Base-by-base conservation (phyloP, 192 early-diverging fungal species). In the Spinellus fusiger region DNA sequence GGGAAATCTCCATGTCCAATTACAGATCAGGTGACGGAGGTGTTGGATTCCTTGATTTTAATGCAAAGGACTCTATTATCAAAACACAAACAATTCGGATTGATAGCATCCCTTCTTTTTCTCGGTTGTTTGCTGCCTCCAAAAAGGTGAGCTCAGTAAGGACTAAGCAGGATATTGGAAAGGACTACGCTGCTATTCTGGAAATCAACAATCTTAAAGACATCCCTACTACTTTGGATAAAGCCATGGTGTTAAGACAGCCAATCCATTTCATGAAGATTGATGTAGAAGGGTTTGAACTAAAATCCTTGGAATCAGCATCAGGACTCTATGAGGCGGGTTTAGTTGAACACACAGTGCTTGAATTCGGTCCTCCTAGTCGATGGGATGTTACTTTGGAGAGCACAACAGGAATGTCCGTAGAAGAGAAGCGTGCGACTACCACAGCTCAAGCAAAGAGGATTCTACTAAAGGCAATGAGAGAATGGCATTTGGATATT, bases 211-310 rank as follows among this genome's bases (percentile, higher is more conserved):
- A 44, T 10, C 2, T n/a, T 12, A 18, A 44, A 44, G 15, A 12
- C 40, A 44, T n/a, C 40, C 15, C 15, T 2, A 34, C 12, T 2
- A 34, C 23, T 13, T 20, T 70, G 15, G 44, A 59, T 8, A 56
- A 69, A 37, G 54, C 60, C n/a, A 16, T 63, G 16, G 54, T 38
- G 15, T 57, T 65, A 18, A 40, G 54, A 16, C 35, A 65, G 20
- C 70, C 63, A 5, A 71, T 71, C 47, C 70, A 71, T 59, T 71
- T 71, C 49, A 53, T 71, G 16, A 71, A 71, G 58, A 66, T 71
- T 22, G 70, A 71, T 51, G 70, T 71, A 15, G 70, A 71, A 53
- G 70, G 70, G 3, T 71, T 71, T 46, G 70, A 71, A 33, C 37
- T 71, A n/a, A 57, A 31, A 20, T 63, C 70, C 15, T 44, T 71